A percentile compares a stretch with the other conserved stretches of the same genome.
phyloP scores from a whole-genome alignment of 2,329 filamentous ascomycete species.

The Fusarium tupiense region DNA sequence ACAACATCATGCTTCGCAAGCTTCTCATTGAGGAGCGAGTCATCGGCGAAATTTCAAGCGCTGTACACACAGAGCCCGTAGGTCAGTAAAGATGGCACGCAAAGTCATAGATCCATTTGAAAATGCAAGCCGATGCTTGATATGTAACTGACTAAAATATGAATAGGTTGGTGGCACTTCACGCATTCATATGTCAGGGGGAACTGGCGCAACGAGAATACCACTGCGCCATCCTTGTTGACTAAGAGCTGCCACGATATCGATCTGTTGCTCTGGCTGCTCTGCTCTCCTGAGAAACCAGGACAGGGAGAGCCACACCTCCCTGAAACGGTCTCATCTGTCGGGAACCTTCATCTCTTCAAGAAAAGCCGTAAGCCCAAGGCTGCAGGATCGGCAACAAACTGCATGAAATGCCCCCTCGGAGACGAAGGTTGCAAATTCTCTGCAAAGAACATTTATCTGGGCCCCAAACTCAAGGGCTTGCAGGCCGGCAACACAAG shows the following conservation, averaged over 20 bases:
- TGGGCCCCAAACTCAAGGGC: conserved; percentile 69
- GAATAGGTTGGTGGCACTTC: conserved; percentile 91
- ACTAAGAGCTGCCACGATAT: conserved; percentile 98
- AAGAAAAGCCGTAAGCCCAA: conserved; percentile 78
- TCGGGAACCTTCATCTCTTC: conserved; percentile 82
- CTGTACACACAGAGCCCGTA: conserved; percentile 93
- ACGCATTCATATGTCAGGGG: conserved; percentile 90
- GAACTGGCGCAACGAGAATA: conserved; percentile 88
- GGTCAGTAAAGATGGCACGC: not conserved
- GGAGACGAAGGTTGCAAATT: conserved; percentile 82
- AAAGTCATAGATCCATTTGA: not conserved
- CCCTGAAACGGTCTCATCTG: conserved; percentile 78
- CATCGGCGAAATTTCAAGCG: conserved; percentile 85
- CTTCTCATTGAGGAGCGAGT: conserved; percentile 78
- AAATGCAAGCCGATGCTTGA: not conserved
- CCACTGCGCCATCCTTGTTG: conserved; percentile 81
- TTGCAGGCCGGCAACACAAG: conserved; percentile 72
- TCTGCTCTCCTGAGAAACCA: conserved; percentile 73
- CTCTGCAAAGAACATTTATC: conserved; percentile 85
- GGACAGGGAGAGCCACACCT: conserved; percentile 69
- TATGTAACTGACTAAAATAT: not conserved
- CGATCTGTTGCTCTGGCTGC: conserved; percentile 89
- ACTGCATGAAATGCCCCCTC: conserved; percentile 78
- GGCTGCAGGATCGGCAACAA: conserved; percentile 79
- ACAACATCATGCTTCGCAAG: conserved; percentile 86